Evolutionary conservation across 2,329 filamentous ascomycete genomes (phyloP).

Genomic region (Eurotiales sp.): DNA sequence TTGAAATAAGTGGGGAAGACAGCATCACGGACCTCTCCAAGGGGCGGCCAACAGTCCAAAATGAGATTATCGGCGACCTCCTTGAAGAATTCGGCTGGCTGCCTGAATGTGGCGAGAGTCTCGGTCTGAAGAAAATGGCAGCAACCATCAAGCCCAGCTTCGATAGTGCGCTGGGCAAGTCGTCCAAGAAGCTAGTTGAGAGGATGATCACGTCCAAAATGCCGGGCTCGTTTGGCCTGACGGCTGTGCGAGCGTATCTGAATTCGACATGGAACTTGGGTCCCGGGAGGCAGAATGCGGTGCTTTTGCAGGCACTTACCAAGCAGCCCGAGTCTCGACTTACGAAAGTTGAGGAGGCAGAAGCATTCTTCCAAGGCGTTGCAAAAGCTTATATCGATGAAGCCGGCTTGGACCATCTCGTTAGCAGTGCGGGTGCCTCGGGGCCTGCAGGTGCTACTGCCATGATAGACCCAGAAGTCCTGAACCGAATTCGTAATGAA

Average conservation of each 20-base stretch:
- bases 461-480: not conserved
- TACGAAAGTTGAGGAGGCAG: constrained; percentile 84
- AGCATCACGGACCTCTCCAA: constrained; percentile 93
- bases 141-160: constrained; percentile 97
- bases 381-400: no score
- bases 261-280: constrained; percentile 93
- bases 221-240: constrained; percentile 99
- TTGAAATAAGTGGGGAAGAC: constrained; percentile 86
- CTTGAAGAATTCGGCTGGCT: constrained; percentile 98
- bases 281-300: constrained; percentile 91
- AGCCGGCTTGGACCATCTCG: no score
- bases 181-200: constrained; percentile 86
- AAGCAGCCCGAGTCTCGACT: constrained; percentile 58
- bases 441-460: no score
- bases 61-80: constrained; percentile 95
- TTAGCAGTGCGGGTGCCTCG: no score
- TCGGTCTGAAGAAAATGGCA: constrained; percentile 88
- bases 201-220: constrained; percentile 97
- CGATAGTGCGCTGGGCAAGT: constrained; percentile 95
- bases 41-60: constrained; percentile 98
- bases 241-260: constrained; percentile 86
- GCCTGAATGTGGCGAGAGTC: constrained; percentile 98
- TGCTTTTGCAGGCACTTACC: not conserved
- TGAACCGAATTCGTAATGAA: not conserved
- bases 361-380: constrained; percentile 83